phyloP scores from a whole-genome alignment of 1,284 basidiomycete genomes.

The Termitomyces sp. region DNA sequence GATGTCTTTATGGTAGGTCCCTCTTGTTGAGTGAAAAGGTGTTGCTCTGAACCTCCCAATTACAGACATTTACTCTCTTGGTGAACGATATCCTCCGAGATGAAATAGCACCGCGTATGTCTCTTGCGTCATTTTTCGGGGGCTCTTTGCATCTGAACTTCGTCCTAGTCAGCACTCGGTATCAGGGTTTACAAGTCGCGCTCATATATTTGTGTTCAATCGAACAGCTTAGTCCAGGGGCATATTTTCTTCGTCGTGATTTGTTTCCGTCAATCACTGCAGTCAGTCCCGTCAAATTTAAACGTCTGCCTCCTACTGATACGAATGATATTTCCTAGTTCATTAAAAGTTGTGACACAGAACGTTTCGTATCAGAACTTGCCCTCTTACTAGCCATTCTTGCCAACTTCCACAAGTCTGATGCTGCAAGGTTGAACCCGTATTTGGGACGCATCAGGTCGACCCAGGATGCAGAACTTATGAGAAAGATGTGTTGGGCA shows the following conservation, averaged over 20 bases:
- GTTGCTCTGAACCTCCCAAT: neutral
- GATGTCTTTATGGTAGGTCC: conserved; percentile 47
- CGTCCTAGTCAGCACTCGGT: conserved; percentile 41
- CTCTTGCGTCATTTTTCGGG: neutral
- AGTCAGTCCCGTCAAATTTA: conserved; percentile 32
- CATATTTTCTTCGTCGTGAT: conserved; percentile 59
- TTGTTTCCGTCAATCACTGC: conserved; percentile 49
- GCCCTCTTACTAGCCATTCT: conserved; percentile 51
- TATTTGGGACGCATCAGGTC: conserved; percentile 51
- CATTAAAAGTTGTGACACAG: conserved; percentile 48
- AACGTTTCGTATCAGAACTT: conserved; percentile 54
- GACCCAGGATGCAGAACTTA: conserved; percentile 42
- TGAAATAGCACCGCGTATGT: conserved; percentile 39
- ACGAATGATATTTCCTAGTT: conserved; percentile 32
- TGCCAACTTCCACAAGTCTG: conserved; percentile 64
- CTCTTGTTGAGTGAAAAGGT: neutral
- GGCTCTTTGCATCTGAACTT: conserved; percentile 3
- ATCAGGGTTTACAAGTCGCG: conserved; percentile 50
- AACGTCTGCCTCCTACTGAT: neutral
- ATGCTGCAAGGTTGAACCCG: conserved; percentile 60
- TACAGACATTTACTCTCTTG: conserved; percentile 43
- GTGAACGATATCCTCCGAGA: conserved; percentile 44
- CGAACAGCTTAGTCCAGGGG: conserved; percentile 59
- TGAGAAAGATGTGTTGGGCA: conserved; percentile 54
- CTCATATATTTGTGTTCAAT: conserved; percentile 54